Evolutionary conservation across 1,284 basidiomycete species (phyloP).

Genomic region (Exobasidium cylindrosporum): DNA sequence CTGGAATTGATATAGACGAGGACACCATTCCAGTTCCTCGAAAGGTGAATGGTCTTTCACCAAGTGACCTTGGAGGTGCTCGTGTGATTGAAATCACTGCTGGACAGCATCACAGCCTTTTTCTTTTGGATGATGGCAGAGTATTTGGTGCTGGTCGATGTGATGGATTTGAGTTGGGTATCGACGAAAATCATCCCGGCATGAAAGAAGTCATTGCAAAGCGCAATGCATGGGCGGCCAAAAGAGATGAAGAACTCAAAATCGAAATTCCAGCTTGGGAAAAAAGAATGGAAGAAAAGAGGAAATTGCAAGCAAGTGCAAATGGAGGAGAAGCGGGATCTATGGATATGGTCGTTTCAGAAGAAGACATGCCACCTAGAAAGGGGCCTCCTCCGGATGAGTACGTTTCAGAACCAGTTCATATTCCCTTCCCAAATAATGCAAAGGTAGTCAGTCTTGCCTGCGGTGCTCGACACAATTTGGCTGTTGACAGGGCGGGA

Average conservation of each 20-base stretch:
- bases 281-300: slow-evolving; percentile 36
- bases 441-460: slow-evolving; percentile 70
- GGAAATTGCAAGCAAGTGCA: slow-evolving; percentile 43
- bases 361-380: slow-evolving; percentile 21
- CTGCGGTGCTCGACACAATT: slow-evolving; percentile 75
- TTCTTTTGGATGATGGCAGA: slow-evolving; percentile 75
- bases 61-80: slow-evolving; percentile 62
- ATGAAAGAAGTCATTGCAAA: slow-evolving; percentile 58
- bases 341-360: slow-evolving; percentile 10
- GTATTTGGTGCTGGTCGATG: slow-evolving; percentile 79
- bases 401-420: slow-evolving; percentile 39
- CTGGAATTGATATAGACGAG: slow-evolving; percentile 61
- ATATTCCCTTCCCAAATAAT: slow-evolving; percentile 53
- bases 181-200: slow-evolving; percentile 64
- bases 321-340: slow-evolving; percentile 9
- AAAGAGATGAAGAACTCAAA: slow-evolving; percentile 19
- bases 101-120: slow-evolving; percentile 82
- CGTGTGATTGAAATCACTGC: slow-evolving; percentile 63
- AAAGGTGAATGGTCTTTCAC: slow-evolving; percentile 67
- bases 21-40: slow-evolving; percentile 68
- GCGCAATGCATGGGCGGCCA: slow-evolving; percentile 45
- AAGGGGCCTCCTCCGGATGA: slow-evolving; percentile 25
- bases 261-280: slow-evolving; percentile 19
- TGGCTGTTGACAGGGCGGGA: slow-evolving; percentile 74
- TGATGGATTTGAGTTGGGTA: slow-evolving; percentile 74